Percentiles rank a stretch among this genome's conserved stretches.
Conservation (phyloP, 2,329 filamentous ascomycete genomes). For the Geoglossum cookeanum region DNA sequence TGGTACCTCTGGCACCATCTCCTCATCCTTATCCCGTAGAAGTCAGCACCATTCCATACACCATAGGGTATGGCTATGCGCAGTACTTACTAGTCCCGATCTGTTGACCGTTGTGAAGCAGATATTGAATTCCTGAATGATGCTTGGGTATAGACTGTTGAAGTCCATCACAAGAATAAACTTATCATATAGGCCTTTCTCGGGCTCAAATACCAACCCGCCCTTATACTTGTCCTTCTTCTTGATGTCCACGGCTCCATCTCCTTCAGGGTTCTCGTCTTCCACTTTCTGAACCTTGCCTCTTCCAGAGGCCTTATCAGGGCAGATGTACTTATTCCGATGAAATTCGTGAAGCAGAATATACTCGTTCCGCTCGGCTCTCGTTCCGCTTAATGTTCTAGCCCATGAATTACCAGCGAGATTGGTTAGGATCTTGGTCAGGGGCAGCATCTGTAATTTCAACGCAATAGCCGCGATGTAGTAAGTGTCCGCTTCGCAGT, state of each 20-base stretch:
- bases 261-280: slow-evolving; percentile 44
- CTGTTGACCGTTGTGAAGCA: slow-evolving; percentile 96
- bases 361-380: slow-evolving; percentile 96
- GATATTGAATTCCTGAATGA: slow-evolving; percentile 98
- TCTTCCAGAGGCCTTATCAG: slow-evolving; percentile 76
- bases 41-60: slow-evolving; percentile 15
- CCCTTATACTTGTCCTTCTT: slow-evolving; percentile 99
- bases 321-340: slow-evolving; percentile 92
- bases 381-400: slow-evolving; percentile 81
- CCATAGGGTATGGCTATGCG: background rate
- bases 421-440: slow-evolving; percentile 91
- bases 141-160: slow-evolving; percentile 95
- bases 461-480: slow-evolving; percentile 84
- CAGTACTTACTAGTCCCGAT: slow-evolving; percentile 40
- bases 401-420: slow-evolving; percentile 97
- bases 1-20: slow-evolving; percentile 76
- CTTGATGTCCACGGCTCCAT: slow-evolving; percentile 51
- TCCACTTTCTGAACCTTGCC: slow-evolving; percentile 55
- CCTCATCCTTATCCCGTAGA: slow-evolving; percentile 52
- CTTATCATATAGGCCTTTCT: slow-evolving; percentile 94
- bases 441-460: slow-evolving; percentile 73
- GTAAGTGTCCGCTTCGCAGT: slow-evolving; percentile 89
- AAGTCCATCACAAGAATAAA: slow-evolving; percentile 99
- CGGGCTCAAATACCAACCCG: slow-evolving; percentile 92
- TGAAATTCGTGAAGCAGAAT: slow-evolving; percentile 96